Conservation (phyloP, 148 eudicot species). For the Salicornia ramosissima region DNA sequence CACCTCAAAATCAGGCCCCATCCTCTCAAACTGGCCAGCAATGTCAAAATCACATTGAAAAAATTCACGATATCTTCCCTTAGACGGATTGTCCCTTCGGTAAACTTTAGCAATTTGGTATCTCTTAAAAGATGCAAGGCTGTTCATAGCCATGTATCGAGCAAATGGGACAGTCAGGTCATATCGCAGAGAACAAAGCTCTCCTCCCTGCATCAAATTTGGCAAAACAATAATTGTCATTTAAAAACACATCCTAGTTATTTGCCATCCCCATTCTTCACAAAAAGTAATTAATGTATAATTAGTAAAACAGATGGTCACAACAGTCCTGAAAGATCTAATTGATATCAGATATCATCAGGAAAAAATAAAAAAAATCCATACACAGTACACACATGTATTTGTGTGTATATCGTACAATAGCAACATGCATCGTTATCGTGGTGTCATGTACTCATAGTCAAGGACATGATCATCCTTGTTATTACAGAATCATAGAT, state of each 20-base stretch:
- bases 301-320: background rate
- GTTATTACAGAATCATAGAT: background rate
- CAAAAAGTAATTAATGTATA: background rate
- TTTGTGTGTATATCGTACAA: too few relatives aligned
- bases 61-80: conserved; percentile 95
- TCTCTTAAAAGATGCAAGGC: conserved; percentile 78
- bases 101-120: conserved; percentile 95
- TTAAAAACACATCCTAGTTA: background rate
- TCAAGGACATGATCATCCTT: background rate
- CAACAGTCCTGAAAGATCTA: background rate
- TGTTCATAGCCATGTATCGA: conserved; percentile 83
- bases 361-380: background rate
- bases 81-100: conserved; percentile 92
- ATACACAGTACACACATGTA: too few relatives aligned
- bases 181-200: conserved; percentile 90
- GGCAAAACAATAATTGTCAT: background rate
- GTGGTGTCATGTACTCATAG: background rate
- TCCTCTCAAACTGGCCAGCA: conserved; percentile 80
- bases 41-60: conserved; percentile 98
- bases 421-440: background rate
- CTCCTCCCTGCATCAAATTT: conserved; percentile 69
- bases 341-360: background rate
- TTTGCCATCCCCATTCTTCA: background rate
- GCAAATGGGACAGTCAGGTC: conserved; percentile 95
- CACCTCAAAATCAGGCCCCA: conserved; percentile 94